Evolutionary conservation across 345 rosid species (phyloP).

Genomic region (Brassica cretica): DNA sequence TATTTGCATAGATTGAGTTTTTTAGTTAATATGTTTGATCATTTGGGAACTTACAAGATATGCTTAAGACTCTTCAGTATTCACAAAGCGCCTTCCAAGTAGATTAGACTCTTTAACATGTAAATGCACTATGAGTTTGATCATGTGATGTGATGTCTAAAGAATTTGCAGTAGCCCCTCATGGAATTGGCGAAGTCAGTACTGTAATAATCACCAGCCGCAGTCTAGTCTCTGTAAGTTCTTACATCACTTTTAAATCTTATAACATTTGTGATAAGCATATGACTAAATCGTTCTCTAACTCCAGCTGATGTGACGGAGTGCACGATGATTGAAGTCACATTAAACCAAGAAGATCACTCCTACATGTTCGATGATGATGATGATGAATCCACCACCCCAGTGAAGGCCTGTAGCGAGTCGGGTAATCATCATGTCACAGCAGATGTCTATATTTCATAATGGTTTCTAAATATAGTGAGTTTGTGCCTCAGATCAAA

Average conservation of each 20-base stretch:
- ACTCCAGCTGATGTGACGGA: conserved; percentile 30
- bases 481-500: conserved; percentile 44
- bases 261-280: neutral
- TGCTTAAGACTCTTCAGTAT: neutral
- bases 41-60: too few species aligned
- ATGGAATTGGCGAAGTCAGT: neutral
- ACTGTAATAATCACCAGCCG: neutral
- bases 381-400: conserved; percentile 83
- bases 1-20: neutral
- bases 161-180: neutral
- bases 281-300: neutral
- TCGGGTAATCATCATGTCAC: conserved; percentile 49
- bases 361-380: conserved; percentile 82
- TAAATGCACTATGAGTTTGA: neutral
- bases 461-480: conserved; percentile 24
- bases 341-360: conserved; percentile 65
- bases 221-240: neutral
- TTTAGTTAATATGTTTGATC: too few species aligned
- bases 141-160: neutral
- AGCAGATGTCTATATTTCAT: conserved; percentile 3
- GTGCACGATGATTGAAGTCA: conserved; percentile 45
- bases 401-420: conserved; percentile 82
- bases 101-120: neutral
- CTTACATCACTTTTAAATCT: neutral
- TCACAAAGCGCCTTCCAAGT: neutral